These are phyloP conservation scores for Craspedostauros australis DNA, from an alignment of 108 stramenopile genomes.

Conservation along the genomic window DNA sequence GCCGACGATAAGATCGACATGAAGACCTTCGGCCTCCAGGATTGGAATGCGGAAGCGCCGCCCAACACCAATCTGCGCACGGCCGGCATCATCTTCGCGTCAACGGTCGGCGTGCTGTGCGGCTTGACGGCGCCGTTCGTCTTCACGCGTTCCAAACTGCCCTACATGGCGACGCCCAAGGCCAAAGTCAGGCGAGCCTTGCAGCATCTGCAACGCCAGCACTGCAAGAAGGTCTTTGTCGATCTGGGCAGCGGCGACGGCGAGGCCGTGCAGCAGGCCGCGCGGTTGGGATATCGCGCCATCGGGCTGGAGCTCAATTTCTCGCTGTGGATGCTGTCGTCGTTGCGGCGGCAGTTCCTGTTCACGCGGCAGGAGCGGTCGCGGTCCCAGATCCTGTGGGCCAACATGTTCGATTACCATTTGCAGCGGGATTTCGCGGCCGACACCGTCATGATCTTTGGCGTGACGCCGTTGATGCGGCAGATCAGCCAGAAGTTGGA, in stretches of 20 bases:
- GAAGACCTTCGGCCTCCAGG: too few relatives aligned
- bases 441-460: slow-evolving; percentile 75
- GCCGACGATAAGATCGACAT: slow-evolving; percentile 1
- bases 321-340: slow-evolving; percentile 57
- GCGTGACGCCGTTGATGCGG: slow-evolving; percentile 60
- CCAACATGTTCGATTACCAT: slow-evolving; percentile 44
- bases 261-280: slow-evolving; percentile 58
- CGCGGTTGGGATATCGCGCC: slow-evolving; percentile 32
- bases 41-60: too few relatives aligned
- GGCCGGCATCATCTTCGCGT: slow-evolving; percentile 14
- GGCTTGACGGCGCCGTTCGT: slow-evolving; percentile 65
- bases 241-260: slow-evolving; percentile 76
- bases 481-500: slow-evolving; percentile 48
- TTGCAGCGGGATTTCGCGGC: slow-evolving; percentile 33
- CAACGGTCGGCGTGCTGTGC: slow-evolving; percentile 38
- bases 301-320: slow-evolving; percentile 71
- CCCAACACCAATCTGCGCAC: slow-evolving; percentile 1
- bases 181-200: slow-evolving; percentile 57
- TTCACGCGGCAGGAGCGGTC: slow-evolving; percentile 20
- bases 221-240: slow-evolving; percentile 31
- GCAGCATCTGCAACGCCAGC: slow-evolving; percentile 9
- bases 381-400: slow-evolving; percentile 29
- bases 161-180: slow-evolving; percentile 79
- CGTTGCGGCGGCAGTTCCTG: slow-evolving; percentile 42
- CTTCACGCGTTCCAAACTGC: slow-evolving; percentile 38